phyloP scores from a whole-genome alignment of 1,139 yeast species.

The Suhomyces coccinellae region DNA sequence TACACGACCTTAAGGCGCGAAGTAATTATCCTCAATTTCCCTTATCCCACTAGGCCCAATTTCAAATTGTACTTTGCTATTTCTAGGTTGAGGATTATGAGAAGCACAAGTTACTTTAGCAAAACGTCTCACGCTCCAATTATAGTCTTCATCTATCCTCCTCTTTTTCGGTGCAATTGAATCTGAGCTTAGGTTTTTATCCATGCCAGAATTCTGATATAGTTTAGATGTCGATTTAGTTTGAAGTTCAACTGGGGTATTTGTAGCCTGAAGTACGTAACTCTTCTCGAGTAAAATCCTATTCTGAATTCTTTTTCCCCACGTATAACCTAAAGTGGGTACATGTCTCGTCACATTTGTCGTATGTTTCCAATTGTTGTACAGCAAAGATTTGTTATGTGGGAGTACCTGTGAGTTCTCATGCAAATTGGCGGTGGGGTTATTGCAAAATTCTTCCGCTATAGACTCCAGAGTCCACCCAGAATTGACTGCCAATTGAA shows the following conservation, averaged over 20 bases:
- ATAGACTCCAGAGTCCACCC: conserved; percentile 67
- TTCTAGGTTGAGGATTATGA: conserved; percentile 8
- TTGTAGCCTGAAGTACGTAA: conserved; percentile 28
- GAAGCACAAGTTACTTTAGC: conserved; percentile 26
- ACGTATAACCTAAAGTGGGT: conserved; percentile 44
- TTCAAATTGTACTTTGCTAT: neutral
- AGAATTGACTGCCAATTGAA: conserved; percentile 68
- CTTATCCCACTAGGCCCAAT: neutral
- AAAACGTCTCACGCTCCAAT: conserved; percentile 34
- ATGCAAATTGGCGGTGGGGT: too few relatives aligned
- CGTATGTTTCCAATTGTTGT: too few relatives aligned
- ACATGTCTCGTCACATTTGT: conserved; percentile 17
- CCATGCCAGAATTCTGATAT: conserved; percentile 14
- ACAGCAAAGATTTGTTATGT: too few relatives aligned
- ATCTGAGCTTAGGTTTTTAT: neutral
- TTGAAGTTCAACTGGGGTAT: conserved; percentile 14
- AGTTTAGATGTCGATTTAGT: conserved; percentile 18
- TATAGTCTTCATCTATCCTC: conserved; percentile 9
- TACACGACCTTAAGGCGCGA: conserved; percentile 4
- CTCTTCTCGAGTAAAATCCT: conserved; percentile 36
- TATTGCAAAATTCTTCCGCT: conserved; percentile 10
- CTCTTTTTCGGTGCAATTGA: conserved; percentile 1
- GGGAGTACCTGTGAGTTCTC: too few relatives aligned
- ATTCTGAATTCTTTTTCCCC: conserved; percentile 37
- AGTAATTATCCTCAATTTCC: neutral